Conservation (phyloP, 176 grass and related monocot species). For the Otatea glauca region DNA sequence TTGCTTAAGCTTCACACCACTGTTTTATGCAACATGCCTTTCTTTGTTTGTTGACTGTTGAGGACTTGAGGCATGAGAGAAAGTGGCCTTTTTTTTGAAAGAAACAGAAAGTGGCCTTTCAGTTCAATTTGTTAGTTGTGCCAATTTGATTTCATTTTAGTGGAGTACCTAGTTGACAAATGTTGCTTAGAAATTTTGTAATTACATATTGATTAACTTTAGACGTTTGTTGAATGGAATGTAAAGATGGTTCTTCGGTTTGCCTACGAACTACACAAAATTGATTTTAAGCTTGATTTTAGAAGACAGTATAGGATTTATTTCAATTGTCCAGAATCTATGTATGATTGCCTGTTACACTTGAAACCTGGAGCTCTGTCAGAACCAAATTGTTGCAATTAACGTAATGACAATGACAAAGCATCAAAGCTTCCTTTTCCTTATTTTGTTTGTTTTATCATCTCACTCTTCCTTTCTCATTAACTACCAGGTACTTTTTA, state of each 20-base stretch:
- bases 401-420: constrained; percentile 34
- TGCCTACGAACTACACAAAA: neutral
- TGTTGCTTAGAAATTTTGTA: neutral
- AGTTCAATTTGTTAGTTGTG: neutral
- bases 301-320: neutral
- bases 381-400: constrained; percentile 25
- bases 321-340: constrained; percentile 1
- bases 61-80: neutral
- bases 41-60: too few relatives aligned
- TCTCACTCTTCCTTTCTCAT: constrained; percentile 22
- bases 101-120: too few relatives aligned
- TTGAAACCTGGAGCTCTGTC: neutral
- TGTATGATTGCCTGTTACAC: constrained; percentile 21
- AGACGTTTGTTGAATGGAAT: neutral
- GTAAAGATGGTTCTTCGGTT: neutral
- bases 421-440: constrained; percentile 1
- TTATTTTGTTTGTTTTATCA: constrained; percentile 11
- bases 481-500: constrained; percentile 29
- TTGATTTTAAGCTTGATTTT: neutral
- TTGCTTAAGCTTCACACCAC: constrained; percentile 47
- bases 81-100: neutral
- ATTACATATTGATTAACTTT: neutral
- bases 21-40: neutral
- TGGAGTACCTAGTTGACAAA: neutral
- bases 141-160: neutral